Evolutionary conservation across 1,284 basidiomycete species (phyloP).

Genomic region (Exobasidium cylindrosporum): DNA sequence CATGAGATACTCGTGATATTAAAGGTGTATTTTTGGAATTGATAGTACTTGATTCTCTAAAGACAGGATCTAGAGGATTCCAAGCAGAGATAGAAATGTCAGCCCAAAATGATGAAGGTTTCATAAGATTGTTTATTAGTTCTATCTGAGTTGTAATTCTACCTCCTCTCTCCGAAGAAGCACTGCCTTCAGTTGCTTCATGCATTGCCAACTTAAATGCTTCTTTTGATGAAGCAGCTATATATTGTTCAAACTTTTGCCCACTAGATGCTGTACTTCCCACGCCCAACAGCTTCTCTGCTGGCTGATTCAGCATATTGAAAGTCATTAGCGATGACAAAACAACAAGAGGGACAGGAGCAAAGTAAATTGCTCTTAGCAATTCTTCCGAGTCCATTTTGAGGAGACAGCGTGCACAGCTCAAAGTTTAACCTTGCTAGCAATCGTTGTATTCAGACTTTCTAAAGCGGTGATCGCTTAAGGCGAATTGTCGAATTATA

Average conservation of each 20-base stretch:
- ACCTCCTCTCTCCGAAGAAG: conserved; percentile 25
- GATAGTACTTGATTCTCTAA: conserved; percentile 40
- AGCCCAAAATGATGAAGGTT: conserved; percentile 27
- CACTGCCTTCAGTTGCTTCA: conserved; percentile 23
- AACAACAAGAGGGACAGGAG: conserved; percentile 43
- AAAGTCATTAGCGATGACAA: conserved; percentile 38
- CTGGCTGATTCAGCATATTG: conserved; percentile 45
- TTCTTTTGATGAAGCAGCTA: conserved; percentile 20
- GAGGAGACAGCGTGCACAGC: too few relatives aligned
- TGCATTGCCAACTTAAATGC: conserved; percentile 30
- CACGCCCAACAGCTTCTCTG: conserved; percentile 26
- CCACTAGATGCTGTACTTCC: conserved; percentile 21
- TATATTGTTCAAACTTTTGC: conserved; percentile 34
- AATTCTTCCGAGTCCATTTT: conserved; percentile 48
- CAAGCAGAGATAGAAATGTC: conserved; percentile 43
- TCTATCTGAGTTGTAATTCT: conserved; percentile 23
- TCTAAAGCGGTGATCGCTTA: too few relatives aligned
- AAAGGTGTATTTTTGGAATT: conserved; percentile 15
- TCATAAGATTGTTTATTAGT: conserved; percentile 32
- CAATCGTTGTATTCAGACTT: too few relatives aligned
- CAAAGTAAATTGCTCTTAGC: conserved; percentile 47
- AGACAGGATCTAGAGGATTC: too few relatives aligned
- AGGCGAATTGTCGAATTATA: too few relatives aligned
- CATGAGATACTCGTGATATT: conserved; percentile 18
- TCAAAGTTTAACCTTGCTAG: too few relatives aligned